phyloP scores from a whole-genome alignment of 2,329 filamentous ascomycete genomes.

The Colletotrichum abscissum region DNA sequence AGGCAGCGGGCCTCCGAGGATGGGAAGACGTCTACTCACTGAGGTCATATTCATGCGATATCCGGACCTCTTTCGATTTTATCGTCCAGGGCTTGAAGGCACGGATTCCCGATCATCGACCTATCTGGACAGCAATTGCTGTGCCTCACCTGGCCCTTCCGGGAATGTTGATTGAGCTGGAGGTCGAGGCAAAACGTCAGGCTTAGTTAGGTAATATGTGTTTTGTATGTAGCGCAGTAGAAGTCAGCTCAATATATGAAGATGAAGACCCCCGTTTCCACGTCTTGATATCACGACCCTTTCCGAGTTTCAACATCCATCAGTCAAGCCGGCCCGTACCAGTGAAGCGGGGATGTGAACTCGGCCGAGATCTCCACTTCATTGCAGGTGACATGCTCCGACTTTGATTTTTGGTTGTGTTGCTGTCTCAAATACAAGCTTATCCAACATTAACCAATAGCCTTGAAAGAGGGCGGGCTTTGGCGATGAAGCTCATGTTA shows the following conservation, averaged over 20 bases:
- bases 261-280: no score
- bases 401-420: background rate
- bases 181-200: conserved; percentile 19
- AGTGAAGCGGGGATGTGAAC: background rate
- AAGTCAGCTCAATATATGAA: no score
- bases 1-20: conserved; percentile 38
- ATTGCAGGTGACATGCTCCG: background rate
- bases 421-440: background rate
- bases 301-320: background rate
- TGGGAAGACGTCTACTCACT: conserved; percentile 44
- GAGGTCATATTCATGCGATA: conserved; percentile 40
- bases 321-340: background rate
- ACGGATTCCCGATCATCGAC: conserved; percentile 10
- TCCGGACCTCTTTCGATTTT: conserved; percentile 29
- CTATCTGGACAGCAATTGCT: conserved; percentile 13
- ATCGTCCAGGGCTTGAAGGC: background rate
- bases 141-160: conserved; percentile 4
- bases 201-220: no score
- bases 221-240: no score
- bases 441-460: no score
- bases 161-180: conserved; percentile 15
- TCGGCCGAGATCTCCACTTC: background rate
- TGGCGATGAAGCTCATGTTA: no score
- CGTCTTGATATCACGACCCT: background rate
- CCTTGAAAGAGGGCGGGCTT: no score